A percentile compares a stretch with the other conserved stretches of the same genome.
Conservation (phyloP, 176 grass and related monocot genomes). For the Poa annua region DNA sequence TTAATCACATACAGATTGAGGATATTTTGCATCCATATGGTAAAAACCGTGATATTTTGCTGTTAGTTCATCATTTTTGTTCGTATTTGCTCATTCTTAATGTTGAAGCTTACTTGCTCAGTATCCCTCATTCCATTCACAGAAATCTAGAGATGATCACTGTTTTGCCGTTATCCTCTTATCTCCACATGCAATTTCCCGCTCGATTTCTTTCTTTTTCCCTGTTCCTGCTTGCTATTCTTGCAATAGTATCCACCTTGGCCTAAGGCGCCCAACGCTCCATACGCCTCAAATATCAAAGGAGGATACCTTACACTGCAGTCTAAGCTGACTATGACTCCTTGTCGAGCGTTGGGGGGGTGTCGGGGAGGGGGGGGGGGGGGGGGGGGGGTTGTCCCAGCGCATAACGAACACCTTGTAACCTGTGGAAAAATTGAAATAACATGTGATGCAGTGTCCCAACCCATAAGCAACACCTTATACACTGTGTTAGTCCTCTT, state of each 20-base stretch:
- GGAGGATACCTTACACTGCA: not conserved
- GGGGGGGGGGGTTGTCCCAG: not conserved
- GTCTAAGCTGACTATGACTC: not conserved
- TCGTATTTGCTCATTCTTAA: conserved; percentile 1
- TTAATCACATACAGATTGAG: not conserved
- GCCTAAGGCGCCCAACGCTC: not conserved
- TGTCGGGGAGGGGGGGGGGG: not conserved
- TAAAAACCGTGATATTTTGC: conserved; percentile 26
- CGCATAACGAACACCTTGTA: not conserved
- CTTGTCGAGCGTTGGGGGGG: not conserved
- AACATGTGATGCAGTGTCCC: conserved; percentile 30
- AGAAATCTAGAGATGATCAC: not conserved
- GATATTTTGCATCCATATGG: not conserved
- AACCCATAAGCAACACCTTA: too few species aligned
- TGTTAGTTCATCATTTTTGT: conserved; percentile 13
- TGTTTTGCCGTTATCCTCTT: not conserved
- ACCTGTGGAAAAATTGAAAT: conserved; percentile 29
- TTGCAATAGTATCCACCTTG: not conserved
- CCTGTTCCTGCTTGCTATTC: not conserved
- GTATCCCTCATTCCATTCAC: not conserved
- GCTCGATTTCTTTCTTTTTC: not conserved
- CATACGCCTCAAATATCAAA: not conserved
- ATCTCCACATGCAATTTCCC: not conserved
- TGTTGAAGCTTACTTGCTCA: conserved; percentile 31
- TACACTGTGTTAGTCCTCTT: conserved; percentile 12